Percentiles rank a stretch among this genome's conserved stretches.
Conservation (phyloP, 2,329 filamentous ascomycete species). For the Graphilbum ipis-grandicollis region DNA sequence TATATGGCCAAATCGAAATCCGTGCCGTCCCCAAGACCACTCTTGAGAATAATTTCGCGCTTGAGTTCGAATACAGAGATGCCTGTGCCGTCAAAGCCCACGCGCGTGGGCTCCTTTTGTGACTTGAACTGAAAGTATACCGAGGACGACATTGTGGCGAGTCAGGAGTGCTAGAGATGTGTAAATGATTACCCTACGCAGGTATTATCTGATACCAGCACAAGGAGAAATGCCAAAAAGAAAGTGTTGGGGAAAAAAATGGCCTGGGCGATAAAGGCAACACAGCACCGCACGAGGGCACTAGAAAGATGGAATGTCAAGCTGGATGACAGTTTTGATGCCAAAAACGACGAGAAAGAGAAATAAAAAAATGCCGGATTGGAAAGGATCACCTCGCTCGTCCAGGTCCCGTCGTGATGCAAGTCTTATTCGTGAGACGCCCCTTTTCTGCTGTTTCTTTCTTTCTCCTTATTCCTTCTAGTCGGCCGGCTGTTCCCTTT, state of each 20-base stretch:
- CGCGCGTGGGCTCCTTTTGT: conserved; percentile 82
- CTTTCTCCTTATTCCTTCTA: neutral
- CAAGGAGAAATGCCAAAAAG: neutral
- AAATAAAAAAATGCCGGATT: too few species aligned
- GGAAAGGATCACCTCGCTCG: too few species aligned
- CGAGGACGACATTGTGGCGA: conserved; percentile 66
- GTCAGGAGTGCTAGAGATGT: neutral
- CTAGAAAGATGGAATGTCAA: too few species aligned
- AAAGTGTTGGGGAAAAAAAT: neutral
- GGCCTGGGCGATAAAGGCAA: too few species aligned
- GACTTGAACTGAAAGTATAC: conserved; percentile 99
- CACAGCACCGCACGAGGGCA: too few species aligned
- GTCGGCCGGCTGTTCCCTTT: neutral
- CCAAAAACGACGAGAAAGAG: too few species aligned
- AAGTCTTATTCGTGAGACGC: too few species aligned
- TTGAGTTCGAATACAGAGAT: conserved; percentile 98
- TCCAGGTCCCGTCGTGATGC: too few species aligned
- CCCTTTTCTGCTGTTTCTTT: too few species aligned
- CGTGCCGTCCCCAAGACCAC: conserved; percentile 82
- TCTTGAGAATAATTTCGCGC: conserved; percentile 92
- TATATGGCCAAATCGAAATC: conserved; percentile 95
- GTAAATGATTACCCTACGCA: neutral
- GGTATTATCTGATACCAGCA: neutral
- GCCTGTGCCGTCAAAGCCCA: conserved; percentile 93
- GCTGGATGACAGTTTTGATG: too few species aligned